These are phyloP conservation scores for Eimeria maxima DNA, from an alignment of 169 alveolate species.

Conservation along the genomic window DNA sequence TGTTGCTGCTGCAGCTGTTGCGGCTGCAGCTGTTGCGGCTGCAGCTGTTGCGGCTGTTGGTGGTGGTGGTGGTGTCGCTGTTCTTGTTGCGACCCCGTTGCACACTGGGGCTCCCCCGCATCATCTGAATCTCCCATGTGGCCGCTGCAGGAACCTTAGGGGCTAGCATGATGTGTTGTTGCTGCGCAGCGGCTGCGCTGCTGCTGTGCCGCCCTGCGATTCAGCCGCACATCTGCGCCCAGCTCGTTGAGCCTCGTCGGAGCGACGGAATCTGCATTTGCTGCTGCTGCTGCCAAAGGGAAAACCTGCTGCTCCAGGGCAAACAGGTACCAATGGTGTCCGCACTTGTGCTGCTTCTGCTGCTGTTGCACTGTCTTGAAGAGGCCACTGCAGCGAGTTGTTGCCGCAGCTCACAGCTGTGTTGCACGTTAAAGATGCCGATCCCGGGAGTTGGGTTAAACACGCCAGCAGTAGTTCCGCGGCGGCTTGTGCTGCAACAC, in stretches of 20 bases:
- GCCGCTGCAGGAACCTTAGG: constrained; percentile 22
- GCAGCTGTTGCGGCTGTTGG: too few relatives aligned
- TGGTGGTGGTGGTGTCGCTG: constrained; percentile 17
- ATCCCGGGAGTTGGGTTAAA: not conserved
- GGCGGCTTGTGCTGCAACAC: not conserved
- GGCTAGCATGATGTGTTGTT: constrained; percentile 37
- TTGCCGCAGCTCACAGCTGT: not conserved
- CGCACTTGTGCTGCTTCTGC: not conserved
- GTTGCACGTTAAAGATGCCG: not conserved
- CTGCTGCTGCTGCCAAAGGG: not conserved
- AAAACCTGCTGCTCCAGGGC: not conserved
- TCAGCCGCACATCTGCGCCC: not conserved
- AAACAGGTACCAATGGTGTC: constrained; percentile 51
- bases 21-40: too few relatives aligned
- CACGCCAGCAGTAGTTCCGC: not conserved
- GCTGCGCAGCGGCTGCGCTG: constrained; percentile 47
- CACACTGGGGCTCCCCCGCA: not conserved
- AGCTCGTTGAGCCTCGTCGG: not conserved
- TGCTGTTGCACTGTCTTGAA: not conserved
- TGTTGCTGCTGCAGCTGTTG: not conserved
- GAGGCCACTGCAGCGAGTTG: constrained; percentile 6
- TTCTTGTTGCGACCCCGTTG: constrained; percentile 15
- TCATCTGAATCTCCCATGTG: constrained; percentile 67
- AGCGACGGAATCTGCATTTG: not conserved
- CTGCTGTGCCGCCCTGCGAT: not conserved